A percentile compares a stretch with the other conserved stretches of the same genome.
Evolutionary conservation across 495 filamentous ascomycete species (phyloP).

Genomic region (Neurospora hispaniola): DNA sequence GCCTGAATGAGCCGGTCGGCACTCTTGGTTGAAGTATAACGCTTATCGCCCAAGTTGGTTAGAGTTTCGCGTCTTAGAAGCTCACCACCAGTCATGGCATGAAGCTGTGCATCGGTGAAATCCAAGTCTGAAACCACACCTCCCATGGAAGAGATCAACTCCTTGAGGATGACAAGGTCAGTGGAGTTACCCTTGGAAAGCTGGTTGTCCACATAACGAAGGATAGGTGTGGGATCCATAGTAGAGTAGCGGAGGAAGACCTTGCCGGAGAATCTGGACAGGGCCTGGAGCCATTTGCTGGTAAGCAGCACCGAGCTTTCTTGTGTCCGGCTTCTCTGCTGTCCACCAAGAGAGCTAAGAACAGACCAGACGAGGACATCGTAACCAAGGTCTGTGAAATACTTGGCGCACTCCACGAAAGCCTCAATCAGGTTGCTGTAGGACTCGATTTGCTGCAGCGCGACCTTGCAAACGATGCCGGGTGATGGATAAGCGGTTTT

Average conservation of each 20-base stretch:
- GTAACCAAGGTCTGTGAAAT: slow-evolving; percentile 85
- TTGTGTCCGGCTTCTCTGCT: slow-evolving; percentile 67
- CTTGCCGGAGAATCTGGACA: slow-evolving; percentile 77
- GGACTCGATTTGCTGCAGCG: slow-evolving; percentile 75
- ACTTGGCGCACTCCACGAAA: slow-evolving; percentile 84
- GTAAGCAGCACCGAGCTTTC: slow-evolving; percentile 71
- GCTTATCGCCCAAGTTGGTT: slow-evolving; percentile 63
- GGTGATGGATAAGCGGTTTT: slow-evolving; percentile 81
- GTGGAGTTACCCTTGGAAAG: slow-evolving; percentile 69
- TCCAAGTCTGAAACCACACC: slow-evolving; percentile 77
- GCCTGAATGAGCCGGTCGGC: slow-evolving; percentile 69
- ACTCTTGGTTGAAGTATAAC: slow-evolving; percentile 50
- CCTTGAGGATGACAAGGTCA: slow-evolving; percentile 79
- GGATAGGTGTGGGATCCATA: slow-evolving; percentile 75
- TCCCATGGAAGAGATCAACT: slow-evolving; percentile 82
- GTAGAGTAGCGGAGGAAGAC: slow-evolving; percentile 71
- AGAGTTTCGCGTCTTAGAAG: slow-evolving; percentile 69
- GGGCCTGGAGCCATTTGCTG: slow-evolving; percentile 76
- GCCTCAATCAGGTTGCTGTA: slow-evolving; percentile 90
- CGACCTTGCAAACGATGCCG: slow-evolving; percentile 81
- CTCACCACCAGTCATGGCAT: slow-evolving; percentile 78
- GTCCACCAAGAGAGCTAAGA: slow-evolving; percentile 66
- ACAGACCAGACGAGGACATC: slow-evolving; percentile 86
- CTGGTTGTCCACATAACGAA: slow-evolving; percentile 82
- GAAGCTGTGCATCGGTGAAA: slow-evolving; percentile 76